Evolutionary conservation across 1,284 basidiomycete species (phyloP).

Genomic region (Cryptococcus sp.): DNA sequence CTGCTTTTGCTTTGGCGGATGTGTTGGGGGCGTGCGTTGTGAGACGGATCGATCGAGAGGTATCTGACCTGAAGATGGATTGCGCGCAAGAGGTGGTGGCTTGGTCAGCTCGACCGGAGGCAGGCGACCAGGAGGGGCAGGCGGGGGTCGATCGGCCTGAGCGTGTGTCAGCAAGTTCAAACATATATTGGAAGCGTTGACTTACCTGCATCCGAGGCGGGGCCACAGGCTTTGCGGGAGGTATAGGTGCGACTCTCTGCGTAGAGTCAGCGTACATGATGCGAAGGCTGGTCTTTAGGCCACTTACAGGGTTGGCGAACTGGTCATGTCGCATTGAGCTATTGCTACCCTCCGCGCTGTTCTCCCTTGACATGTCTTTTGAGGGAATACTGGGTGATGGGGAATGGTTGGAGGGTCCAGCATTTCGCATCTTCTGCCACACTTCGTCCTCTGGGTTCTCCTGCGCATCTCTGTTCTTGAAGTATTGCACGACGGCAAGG

Average conservation of each 20-base stretch:
- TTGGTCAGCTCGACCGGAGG: conserved; percentile 32
- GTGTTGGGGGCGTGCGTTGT: conserved; percentile 44
- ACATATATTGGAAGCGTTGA: not conserved
- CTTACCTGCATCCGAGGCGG: conserved; percentile 23
- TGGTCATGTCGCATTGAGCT: conserved; percentile 15
- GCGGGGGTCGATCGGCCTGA: conserved; percentile 36
- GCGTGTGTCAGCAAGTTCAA: not conserved
- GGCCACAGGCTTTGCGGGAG: conserved; percentile 30
- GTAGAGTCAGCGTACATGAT: no score
- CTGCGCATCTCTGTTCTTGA: conserved; percentile 43
- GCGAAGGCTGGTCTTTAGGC: not conserved
- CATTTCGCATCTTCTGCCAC: conserved; percentile 70
- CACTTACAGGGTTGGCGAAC: conserved; percentile 42
- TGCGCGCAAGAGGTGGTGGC: conserved; percentile 27
- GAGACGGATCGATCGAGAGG: conserved; percentile 52
- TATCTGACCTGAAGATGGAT: conserved; percentile 16
- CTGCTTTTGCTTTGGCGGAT: conserved; percentile 32
- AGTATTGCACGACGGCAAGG: conserved; percentile 99
- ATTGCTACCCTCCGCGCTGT: conserved; percentile 36
- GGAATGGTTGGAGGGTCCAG: conserved; percentile 30
- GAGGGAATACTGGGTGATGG: conserved; percentile 21
- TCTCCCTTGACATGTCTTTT: conserved; percentile 47
- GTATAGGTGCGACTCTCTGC: conserved; percentile 41
- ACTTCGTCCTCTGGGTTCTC: conserved; percentile 62
- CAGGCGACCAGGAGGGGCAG: conserved; percentile 27